Evolutionary conservation across 495 filamentous ascomycete species (phyloP).

Genomic region (Aspergillus saccharolyticus): DNA sequence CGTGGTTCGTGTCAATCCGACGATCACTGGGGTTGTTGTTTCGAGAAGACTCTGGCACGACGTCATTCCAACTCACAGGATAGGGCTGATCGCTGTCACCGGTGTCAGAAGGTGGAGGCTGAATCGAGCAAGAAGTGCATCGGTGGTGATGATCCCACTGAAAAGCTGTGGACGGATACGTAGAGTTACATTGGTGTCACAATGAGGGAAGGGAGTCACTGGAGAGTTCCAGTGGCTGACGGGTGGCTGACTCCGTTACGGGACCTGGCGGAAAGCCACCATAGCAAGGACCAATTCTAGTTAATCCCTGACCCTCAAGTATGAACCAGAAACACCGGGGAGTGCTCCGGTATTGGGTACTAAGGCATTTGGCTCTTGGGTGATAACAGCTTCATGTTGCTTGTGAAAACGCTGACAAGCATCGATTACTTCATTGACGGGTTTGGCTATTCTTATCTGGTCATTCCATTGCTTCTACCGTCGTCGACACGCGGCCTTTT

Average conservation of each 20-base stretch:
- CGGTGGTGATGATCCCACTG: not conserved
- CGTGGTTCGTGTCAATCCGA: not conserved
- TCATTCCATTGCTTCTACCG: not conserved
- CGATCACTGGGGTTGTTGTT: not conserved
- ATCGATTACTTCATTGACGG: not conserved
- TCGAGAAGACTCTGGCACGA: not conserved
- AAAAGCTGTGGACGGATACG: not conserved
- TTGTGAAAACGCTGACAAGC: not conserved
- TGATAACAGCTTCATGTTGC: not conserved
- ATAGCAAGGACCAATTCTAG: not conserved
- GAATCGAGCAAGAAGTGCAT: not conserved
- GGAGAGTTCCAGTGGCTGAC: not conserved
- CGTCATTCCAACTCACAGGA: not conserved
- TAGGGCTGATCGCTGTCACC: not conserved
- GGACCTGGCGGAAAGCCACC: no score
- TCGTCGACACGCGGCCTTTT: not conserved
- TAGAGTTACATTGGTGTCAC: not conserved
- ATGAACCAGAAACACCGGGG: no score
- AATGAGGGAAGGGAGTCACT: not conserved
- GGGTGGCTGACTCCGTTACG: not conserved
- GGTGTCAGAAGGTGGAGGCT: not conserved
- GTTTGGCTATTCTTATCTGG: not conserved
- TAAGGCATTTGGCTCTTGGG: not conserved
- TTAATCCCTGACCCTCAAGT: no score
- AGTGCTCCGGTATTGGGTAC: no score